Percentiles rank a stretch among this genome's conserved stretches.
Conservation (phyloP, 441 rosid species). For the Bocquillonia castaneifolia region DNA sequence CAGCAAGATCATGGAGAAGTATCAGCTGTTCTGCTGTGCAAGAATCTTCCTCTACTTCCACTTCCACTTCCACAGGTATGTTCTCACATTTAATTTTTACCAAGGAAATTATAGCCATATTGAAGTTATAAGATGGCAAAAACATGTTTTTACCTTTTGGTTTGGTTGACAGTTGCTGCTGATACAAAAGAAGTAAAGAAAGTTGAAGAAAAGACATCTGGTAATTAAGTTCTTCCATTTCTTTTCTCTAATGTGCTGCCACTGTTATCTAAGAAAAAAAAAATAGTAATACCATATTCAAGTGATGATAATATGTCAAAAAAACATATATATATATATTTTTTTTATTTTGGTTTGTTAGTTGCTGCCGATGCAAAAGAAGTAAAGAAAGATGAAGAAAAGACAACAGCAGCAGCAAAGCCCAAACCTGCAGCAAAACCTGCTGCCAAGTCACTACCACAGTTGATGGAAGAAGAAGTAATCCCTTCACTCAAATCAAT, state of each 20-base stretch:
- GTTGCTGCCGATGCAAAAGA: constrained; percentile 54
- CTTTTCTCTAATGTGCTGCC: too few species aligned
- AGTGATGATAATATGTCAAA: too few species aligned
- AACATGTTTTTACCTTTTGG: too few species aligned
- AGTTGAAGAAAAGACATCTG: constrained; percentile 30
- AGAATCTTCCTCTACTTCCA: constrained; percentile 46
- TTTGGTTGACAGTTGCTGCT: constrained; percentile 33
- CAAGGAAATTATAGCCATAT: too few species aligned
- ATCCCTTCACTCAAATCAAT: constrained; percentile 63
- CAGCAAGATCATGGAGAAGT: constrained; percentile 31
- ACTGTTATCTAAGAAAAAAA: too few species aligned
- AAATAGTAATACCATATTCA: too few species aligned
- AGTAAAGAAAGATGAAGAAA: constrained; percentile 34
- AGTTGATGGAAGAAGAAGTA: constrained; percentile 87
- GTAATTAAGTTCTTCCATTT: too few species aligned
- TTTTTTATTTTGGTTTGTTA: background rate
- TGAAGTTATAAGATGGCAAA: too few species aligned
- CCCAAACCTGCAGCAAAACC: constrained; percentile 71
- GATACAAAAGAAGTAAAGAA: constrained; percentile 45
- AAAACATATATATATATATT: too few species aligned
- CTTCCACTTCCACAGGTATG: constrained; percentile 46
- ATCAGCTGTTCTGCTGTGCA: constrained; percentile 56
- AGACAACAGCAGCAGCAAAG: constrained; percentile 40
- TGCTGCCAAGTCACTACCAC: constrained; percentile 50
- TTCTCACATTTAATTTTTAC: background rate